A percentile compares a stretch with the other conserved stretches of the same genome.
phyloP scores from a whole-genome alignment of 306 rosid species.

The Clitoria ternatea region DNA sequence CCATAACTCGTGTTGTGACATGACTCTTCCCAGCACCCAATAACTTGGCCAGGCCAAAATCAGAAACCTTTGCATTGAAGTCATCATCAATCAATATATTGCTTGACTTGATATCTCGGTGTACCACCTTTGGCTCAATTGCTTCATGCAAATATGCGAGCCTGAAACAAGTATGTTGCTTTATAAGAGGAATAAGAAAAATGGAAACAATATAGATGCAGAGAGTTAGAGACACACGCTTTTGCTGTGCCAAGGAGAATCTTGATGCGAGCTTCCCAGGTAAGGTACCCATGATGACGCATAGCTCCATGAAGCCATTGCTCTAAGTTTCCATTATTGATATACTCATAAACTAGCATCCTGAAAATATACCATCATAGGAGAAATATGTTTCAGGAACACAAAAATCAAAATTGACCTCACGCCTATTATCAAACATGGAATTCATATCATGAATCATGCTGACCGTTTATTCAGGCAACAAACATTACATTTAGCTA shows the following conservation, averaged over 20 bases:
- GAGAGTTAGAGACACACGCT: constrained; percentile 63
- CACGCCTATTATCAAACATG: background rate
- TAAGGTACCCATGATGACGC: constrained; percentile 93
- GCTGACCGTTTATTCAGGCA: background rate
- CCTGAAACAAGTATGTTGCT: constrained; percentile 42
- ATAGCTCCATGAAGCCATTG: constrained; percentile 98
- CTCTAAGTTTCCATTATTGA: constrained; percentile 91
- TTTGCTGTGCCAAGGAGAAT: constrained; percentile 91
- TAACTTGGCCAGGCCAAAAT: constrained; percentile 91
- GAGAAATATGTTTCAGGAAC: background rate
- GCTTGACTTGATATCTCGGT: constrained; percentile 91
- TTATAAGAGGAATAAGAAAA: constrained; percentile 26
- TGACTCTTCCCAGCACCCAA: constrained; percentile 89
- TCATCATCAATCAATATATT: constrained; percentile 84
- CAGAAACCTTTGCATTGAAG: constrained; percentile 93
- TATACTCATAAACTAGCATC: constrained; percentile 86
- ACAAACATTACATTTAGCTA: background rate
- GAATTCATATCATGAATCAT: background rate
- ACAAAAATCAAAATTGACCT: background rate
- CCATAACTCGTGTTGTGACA: constrained; percentile 96
- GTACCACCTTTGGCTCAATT: constrained; percentile 92
- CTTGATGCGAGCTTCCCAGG: constrained; percentile 96
- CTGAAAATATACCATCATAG: constrained; percentile 39
- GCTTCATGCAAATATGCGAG: constrained; percentile 94
- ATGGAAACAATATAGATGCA: constrained; percentile 6